Evolutionary conservation across 352 stramenopile genomes (phyloP), one percentile per base, ranked within the genome.

Genomic region (Phytophthora sansomeana): DNA sequence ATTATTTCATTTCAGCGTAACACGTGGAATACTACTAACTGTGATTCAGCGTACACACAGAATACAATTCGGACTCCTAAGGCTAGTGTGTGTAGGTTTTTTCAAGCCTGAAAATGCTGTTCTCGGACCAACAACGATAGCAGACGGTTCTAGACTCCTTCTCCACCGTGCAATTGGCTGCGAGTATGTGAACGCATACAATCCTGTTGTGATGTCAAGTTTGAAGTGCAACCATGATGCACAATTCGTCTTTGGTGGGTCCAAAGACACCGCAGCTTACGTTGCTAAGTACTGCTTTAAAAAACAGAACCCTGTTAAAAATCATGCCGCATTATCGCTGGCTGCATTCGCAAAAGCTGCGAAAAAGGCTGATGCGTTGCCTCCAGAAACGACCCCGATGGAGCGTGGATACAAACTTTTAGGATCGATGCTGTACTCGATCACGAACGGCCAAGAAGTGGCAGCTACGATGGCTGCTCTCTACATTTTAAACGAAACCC

Each of bases 281-380:
- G 51, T 71, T 3, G 67, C 46, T 5, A 77, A 77, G 5, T 77
- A 77, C 21, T 77, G 56, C n/a, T 73, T 72, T 4, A 74, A 77
- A 24, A 39, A n/a, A 0, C 67, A 77, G 35, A 69, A 77, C 1
- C 33, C 30, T 4, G 39, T 80, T 4, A 63, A 72, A 29, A 80
- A 75, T 17, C 21, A 69, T 0, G 8, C 14, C 0, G 63, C 67
- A 8, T 2, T 72, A 2, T 60, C 65, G 0, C 4, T 72, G 0
- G 62, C 62, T 10, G 67, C 61, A 6, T 69, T 71, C 33, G 46
- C 64, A 0, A 68, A 65, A 39, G 59, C 51, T 7, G 5, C 19
- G 0, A 56, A 33, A 0, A 67, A 62, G 0, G 16, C 59, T 0
- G 13, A 62, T 17, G 9, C 1, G 1, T 19, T 75, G 0, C 50